phyloP scores from a whole-genome alignment of 352 stramenopile genomes.

The Poterioochromonas sp. region DNA sequence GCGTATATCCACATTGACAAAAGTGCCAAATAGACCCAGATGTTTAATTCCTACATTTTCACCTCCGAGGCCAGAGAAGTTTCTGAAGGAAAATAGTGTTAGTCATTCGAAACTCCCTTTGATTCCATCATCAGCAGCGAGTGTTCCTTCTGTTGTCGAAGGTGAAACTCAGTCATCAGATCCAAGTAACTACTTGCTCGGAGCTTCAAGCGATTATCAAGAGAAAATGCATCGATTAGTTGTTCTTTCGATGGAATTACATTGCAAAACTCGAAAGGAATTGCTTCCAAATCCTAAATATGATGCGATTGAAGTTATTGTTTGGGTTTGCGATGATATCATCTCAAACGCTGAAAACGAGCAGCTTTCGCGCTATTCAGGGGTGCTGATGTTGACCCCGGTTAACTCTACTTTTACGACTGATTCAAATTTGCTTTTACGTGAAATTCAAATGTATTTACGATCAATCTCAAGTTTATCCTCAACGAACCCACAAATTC shows the following conservation, averaged over 20 bases:
- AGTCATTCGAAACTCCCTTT: not conserved
- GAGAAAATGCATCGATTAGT: constrained; percentile 8
- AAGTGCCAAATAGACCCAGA: not conserved
- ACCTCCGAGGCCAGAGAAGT: not conserved
- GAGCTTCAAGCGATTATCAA: not conserved
- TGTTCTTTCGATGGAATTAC: not conserved
- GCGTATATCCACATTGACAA: no score
- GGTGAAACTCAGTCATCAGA: no score
- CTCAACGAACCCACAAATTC: not conserved
- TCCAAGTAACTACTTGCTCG: no score
- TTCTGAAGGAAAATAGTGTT: not conserved
- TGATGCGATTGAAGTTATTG: not conserved
- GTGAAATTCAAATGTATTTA: no score
- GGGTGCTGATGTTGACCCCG: not conserved
- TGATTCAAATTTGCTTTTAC: no score
- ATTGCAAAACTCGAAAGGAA: not conserved
- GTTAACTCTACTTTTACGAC: not conserved
- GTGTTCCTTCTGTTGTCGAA: no score
- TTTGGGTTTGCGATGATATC: not conserved
- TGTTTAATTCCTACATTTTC: not conserved
- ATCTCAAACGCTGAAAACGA: not conserved
- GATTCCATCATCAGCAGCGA: not conserved
- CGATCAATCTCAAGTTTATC: not conserved
- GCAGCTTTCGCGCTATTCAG: not conserved
- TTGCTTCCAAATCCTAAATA: constrained; percentile 3